Evolutionary conservation across 2,329 filamentous ascomycete genomes (phyloP).

Genomic region (Exophiala mesophila): DNA sequence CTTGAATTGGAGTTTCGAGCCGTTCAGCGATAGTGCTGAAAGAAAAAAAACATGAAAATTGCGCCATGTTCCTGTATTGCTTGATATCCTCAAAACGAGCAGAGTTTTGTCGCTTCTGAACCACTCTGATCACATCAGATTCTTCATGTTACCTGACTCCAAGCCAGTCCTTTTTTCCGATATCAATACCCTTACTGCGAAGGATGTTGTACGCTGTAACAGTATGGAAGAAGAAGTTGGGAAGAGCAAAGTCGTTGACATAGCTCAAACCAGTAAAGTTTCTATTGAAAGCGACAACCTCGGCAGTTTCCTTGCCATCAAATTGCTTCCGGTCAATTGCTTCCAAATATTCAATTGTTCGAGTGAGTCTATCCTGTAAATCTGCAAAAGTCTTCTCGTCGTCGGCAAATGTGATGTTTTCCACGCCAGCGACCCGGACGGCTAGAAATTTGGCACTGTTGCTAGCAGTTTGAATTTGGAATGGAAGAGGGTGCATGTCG

Average conservation of each 20-base stretch:
- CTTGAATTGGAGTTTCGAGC: no score
- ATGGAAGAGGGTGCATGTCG: constrained; percentile 49
- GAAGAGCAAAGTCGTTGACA: constrained; percentile 46
- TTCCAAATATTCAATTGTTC: constrained; percentile 46
- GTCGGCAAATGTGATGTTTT: constrained; percentile 35
- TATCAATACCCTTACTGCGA: constrained; percentile 55
- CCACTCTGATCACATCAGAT: no score
- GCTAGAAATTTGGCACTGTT: constrained; percentile 41
- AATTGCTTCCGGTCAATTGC: constrained; percentile 39
- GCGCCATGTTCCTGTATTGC: no score
- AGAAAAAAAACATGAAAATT: no score
- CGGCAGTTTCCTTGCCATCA: constrained; percentile 39
- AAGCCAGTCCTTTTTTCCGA: constrained; percentile 59
- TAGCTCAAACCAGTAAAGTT: constrained; percentile 45
- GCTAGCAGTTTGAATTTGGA: constrained; percentile 45
- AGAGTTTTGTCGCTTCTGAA: no score
- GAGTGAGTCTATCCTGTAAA: constrained; percentile 44
- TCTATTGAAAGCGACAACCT: constrained; percentile 37
- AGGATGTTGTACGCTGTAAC: constrained; percentile 57
- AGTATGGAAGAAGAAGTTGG: constrained; percentile 63
- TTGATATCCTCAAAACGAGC: no score
- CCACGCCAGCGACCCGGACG: constrained; percentile 35
- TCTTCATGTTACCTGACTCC: no score
- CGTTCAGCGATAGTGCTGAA: no score
- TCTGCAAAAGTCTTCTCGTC: constrained; percentile 48